Percentiles rank a stretch among this genome's conserved stretches.
Conservation (phyloP, 148 eudicot species). For the Amaranthus cruentus region DNA sequence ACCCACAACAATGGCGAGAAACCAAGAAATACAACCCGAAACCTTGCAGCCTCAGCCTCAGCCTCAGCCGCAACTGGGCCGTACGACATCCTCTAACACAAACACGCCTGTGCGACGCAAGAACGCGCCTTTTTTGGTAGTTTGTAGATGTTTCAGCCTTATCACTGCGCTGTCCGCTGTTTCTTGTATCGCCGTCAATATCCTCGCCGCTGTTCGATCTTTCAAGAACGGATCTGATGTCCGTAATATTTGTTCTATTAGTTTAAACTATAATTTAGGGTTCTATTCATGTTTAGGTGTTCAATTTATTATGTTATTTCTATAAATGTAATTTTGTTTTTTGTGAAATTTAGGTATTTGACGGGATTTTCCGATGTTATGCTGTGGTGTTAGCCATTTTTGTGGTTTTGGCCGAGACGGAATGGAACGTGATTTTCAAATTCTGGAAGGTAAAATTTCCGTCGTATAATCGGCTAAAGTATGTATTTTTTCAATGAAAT, state of each 20-base stretch:
- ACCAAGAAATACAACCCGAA: constrained; percentile 17
- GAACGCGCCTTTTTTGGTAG: constrained; percentile 56
- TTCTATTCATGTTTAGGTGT: background rate
- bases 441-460: constrained; percentile 56
- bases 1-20: background rate
- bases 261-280: background rate
- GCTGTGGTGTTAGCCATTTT: constrained; percentile 62
- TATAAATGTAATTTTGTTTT: background rate
- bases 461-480: background rate
- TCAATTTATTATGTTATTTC: background rate
- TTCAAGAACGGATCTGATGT: constrained; percentile 75
- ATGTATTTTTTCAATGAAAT: background rate
- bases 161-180: constrained; percentile 54
- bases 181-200: constrained; percentile 67
- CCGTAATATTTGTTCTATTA: background rate
- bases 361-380: constrained; percentile 77
- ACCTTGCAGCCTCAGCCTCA: constrained; percentile 9
- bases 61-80: background rate
- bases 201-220: constrained; percentile 67
- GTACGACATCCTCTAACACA: constrained; percentile 7
- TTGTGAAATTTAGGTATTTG: constrained; percentile 52
- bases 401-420: constrained; percentile 82
- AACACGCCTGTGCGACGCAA: constrained; percentile 30
- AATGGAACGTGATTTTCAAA: constrained; percentile 64
- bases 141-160: constrained; percentile 64